Base-by-base conservation (phyloP, 164 flowering plant species). In the Kingdonia uniflora region DNA sequence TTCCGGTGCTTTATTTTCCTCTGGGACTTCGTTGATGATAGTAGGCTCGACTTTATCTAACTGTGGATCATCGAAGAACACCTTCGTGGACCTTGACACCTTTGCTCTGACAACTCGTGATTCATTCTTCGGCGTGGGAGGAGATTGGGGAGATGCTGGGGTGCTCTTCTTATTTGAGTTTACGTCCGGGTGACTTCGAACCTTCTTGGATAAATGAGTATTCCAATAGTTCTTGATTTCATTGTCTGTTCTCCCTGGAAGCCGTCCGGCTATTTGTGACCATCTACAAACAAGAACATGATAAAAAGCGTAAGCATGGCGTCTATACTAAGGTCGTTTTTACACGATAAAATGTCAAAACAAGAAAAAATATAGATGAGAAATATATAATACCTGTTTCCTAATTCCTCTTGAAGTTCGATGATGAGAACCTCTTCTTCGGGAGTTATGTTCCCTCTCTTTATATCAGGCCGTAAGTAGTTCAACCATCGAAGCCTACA, bases 191-290 rank as follows among this genome's bases (percentile, higher is more conserved):
- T 37, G 11, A 19, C n/a, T 46, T 25, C 39, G 47, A 29, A 58
- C 55, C 26, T 39, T 67, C 59, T 59, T 67, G 2, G 57, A 19
- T 47, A 67, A 54, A 54, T 33, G 53, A 3, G 67, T 58, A 39
- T 67, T 67, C 71, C 71, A 67, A 26, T 67, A 67, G 67, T 66
- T 66, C 62, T 66, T 66, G 42, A 66, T 61, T 61, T 66, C 70
- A 42, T 66, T 66, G 62, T 66, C 70, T 33, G 70, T 66, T 61
- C 70, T 49, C 44, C 70, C 70, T 14, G 70, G 70, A 19, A 66
- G 58, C 24, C 70, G 45, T 6, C 65, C 65, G 0, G 70, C 70
- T 47, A 66, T 66, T 12, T 61, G 37, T 14, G 70, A 61, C 70
- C 70, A 66, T 52, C 70, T 66, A 25, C 10, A 41, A 42, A 50